phyloP scores from a whole-genome alignment of 2,329 filamentous ascomycete species.

The Alternaria burnsii region DNA sequence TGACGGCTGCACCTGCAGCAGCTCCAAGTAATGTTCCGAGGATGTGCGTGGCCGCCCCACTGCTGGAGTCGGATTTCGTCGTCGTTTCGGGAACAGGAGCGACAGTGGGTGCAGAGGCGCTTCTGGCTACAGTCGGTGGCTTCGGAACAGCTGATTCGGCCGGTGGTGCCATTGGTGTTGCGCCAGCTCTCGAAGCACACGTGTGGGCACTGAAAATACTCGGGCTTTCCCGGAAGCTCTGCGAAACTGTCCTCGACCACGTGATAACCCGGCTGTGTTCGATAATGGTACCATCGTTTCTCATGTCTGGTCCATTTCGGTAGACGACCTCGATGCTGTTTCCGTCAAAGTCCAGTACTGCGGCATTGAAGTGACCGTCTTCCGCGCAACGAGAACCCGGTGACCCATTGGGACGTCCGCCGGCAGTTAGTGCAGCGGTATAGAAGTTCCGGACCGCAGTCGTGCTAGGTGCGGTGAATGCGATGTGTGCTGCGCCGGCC shows the following conservation, averaged over 20 bases:
- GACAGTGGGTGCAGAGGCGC: slow-evolving; percentile 43
- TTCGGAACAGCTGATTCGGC: slow-evolving; percentile 39
- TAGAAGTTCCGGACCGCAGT: slow-evolving; percentile 76
- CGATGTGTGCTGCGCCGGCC: slow-evolving; percentile 66
- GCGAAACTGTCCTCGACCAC: slow-evolving; percentile 45
- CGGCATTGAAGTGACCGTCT: slow-evolving; percentile 68
- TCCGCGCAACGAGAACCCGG: slow-evolving; percentile 63
- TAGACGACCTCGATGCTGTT: slow-evolving; percentile 84
- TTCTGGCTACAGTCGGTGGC: slow-evolving; percentile 39
- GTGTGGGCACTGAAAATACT: slow-evolving; percentile 44
- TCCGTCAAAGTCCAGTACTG: slow-evolving; percentile 78
- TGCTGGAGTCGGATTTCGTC: slow-evolving; percentile 45
- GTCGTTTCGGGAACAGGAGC: slow-evolving; percentile 32
- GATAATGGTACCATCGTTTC: slow-evolving; percentile 52
- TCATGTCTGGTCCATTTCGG: slow-evolving; percentile 53
- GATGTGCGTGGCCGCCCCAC: slow-evolving; percentile 68
- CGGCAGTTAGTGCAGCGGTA: slow-evolving; percentile 71
- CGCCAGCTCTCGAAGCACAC: slow-evolving; percentile 33
- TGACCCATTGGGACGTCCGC: slow-evolving; percentile 66
- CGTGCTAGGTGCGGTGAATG: slow-evolving; percentile 73
- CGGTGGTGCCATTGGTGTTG: slow-evolving; percentile 32
- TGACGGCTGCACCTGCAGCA: slow-evolving; percentile 77
- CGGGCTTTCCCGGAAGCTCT: slow-evolving; percentile 43
- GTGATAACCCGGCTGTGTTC: slow-evolving; percentile 57
- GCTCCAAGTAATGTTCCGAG: slow-evolving; percentile 81